Percentiles rank a stretch among this genome's conserved stretches.
These are phyloP conservation scores for Phoma sp. DNA, from an alignment of 2,329 filamentous ascomycete genomes.

Conservation along the genomic window DNA sequence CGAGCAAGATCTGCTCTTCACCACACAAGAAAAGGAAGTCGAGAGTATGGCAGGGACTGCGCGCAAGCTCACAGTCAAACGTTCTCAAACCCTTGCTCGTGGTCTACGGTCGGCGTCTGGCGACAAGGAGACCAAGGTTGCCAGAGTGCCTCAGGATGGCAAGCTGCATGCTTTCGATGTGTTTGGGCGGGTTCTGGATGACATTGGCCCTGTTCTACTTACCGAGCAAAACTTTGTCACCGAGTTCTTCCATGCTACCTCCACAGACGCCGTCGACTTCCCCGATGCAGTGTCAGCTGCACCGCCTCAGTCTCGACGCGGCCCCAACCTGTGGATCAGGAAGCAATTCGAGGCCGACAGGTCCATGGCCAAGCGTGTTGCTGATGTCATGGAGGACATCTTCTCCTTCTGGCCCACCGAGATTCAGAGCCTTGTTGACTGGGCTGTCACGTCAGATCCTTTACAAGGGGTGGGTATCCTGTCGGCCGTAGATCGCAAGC, in stretches of 20 bases:
- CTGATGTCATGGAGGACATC: slow-evolving; percentile 87
- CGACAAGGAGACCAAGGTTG: slow-evolving; percentile 63
- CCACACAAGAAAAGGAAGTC: slow-evolving; percentile 85
- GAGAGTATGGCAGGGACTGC: slow-evolving; percentile 72
- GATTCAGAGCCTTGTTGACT: slow-evolving; percentile 80
- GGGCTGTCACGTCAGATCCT: slow-evolving; percentile 80
- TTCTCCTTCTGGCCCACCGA: slow-evolving; percentile 83
- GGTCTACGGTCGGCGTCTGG: slow-evolving; percentile 71
- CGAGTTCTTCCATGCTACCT: slow-evolving; percentile 96
- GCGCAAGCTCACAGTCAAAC: slow-evolving; percentile 90
- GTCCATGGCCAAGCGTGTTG: slow-evolving; percentile 80
- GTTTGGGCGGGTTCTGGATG: slow-evolving; percentile 79
- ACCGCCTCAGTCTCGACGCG: slow-evolving; percentile 70
- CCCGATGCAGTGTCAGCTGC: slow-evolving; percentile 74
- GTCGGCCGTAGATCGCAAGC: slow-evolving; percentile 78
- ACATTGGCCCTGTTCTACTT: slow-evolving; percentile 80
- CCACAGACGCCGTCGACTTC: slow-evolving; percentile 81
- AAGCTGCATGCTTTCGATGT: slow-evolving; percentile 79
- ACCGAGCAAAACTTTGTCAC: slow-evolving; percentile 97
- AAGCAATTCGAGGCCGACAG: slow-evolving; percentile 89
- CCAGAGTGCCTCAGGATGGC: slow-evolving; percentile 65
- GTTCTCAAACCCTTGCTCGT: slow-evolving; percentile 84
- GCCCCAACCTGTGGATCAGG: slow-evolving; percentile 74
- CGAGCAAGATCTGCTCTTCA: slow-evolving; percentile 86
- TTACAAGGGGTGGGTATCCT: slow-evolving; percentile 91